Percentiles rank a stretch among this genome's conserved stretches.
Evolutionary conservation across 2,329 filamentous ascomycete species (phyloP).

Genomic region (Fusarium duplospermum): DNA sequence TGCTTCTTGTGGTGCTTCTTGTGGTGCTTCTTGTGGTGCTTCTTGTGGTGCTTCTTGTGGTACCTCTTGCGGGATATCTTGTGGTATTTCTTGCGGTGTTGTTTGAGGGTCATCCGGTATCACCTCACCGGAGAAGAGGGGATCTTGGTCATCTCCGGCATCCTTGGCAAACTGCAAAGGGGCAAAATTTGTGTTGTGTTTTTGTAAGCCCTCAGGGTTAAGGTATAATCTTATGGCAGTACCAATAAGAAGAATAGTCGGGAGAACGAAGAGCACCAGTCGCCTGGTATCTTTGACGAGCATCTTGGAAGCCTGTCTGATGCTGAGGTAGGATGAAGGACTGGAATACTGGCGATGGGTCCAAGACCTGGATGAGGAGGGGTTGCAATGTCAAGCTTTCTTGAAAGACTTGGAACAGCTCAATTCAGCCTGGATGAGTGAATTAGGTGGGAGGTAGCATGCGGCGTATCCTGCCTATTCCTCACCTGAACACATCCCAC

Average conservation of each 20-base stretch:
- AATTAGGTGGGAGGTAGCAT: neutral
- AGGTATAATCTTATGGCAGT: slow-evolving; percentile 40
- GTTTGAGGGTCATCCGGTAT: neutral
- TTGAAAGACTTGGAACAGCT: neutral
- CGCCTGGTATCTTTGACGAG: slow-evolving; percentile 48
- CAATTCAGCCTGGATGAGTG: neutral
- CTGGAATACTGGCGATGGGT: slow-evolving; percentile 1
- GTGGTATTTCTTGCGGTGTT: neutral
- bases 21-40: neutral
- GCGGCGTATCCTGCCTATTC: slow-evolving; percentile 12
- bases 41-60: neutral
- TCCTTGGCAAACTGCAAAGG: slow-evolving; percentile 14
- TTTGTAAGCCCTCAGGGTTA: slow-evolving; percentile 6
- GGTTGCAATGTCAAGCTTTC: neutral
- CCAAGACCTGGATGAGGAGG: neutral
- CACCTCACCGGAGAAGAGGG: neutral
- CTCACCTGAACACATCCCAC: slow-evolving; percentile 17
- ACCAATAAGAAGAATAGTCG: slow-evolving; percentile 46
- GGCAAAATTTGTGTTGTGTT: slow-evolving; percentile 12
- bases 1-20: neutral
- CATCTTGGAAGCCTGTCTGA: slow-evolving; percentile 41
- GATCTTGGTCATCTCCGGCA: neutral
- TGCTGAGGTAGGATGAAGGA: neutral
- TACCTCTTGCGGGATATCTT: no score
- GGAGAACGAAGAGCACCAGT: slow-evolving; percentile 46